phyloP scores from a whole-genome alignment of 2,329 filamentous ascomycete genomes.

The Beauveria bassiana region DNA sequence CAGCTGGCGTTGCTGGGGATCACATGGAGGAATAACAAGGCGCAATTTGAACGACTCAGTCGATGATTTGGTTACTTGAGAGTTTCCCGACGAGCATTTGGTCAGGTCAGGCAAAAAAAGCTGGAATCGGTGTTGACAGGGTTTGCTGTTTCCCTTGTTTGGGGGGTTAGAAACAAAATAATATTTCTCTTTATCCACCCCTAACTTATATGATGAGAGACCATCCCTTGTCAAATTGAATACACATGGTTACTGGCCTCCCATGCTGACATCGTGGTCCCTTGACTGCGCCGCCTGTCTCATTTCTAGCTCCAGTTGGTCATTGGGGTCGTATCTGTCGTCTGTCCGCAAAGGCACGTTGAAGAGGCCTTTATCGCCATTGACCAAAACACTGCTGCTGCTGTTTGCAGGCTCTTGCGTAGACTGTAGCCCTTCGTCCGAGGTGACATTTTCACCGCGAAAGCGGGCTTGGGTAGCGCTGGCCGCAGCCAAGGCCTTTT shows the following conservation, averaged over 20 bases:
- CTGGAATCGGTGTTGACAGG: conserved; percentile 5
- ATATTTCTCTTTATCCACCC: background rate
- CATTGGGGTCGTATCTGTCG: conserved; percentile 36
- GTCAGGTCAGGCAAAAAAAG: conserved; percentile 9
- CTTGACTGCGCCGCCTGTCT: conserved; percentile 34
- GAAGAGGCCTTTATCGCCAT: conserved; percentile 20
- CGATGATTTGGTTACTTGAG: background rate
- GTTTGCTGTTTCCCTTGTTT: conserved; percentile 4
- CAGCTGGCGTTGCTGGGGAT: conserved; percentile 52
- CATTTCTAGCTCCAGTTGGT: conserved; percentile 49
- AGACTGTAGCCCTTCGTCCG: conserved; percentile 18
- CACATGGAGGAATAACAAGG: conserved; percentile 51
- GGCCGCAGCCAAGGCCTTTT: conserved; percentile 63
- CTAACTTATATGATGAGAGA: background rate
- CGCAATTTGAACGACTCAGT: conserved; percentile 2
- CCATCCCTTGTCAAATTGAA: background rate
- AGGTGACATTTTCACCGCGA: conserved; percentile 31
- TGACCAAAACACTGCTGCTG: conserved; percentile 23
- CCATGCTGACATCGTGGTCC: conserved; percentile 53
- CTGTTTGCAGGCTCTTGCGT: conserved; percentile 16
- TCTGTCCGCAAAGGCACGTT: conserved; percentile 18
- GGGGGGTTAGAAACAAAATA: background rate
- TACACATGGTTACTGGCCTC: background rate
- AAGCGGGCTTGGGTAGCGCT: conserved; percentile 40
- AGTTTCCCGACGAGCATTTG: background rate